Evolutionary conservation across 2,329 filamentous ascomycete genomes (phyloP).

Genomic region (Fusarium pininemorale): DNA sequence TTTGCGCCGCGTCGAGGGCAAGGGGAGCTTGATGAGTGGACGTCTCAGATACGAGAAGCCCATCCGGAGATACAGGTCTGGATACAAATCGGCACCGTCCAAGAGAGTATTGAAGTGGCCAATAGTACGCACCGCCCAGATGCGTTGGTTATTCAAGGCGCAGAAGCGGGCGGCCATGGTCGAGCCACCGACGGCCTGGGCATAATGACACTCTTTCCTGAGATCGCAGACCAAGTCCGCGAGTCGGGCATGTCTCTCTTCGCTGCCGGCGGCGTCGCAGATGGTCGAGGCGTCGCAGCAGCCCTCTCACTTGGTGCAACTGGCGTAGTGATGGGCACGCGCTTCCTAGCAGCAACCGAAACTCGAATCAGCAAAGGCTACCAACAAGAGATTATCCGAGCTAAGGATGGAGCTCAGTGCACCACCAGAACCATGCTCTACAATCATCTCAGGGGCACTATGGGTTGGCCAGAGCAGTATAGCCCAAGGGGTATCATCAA

Average conservation of each 20-base stretch:
- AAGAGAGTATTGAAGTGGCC: constrained; percentile 56
- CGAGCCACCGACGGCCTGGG: constrained; percentile 54
- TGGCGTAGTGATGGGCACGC: constrained; percentile 69
- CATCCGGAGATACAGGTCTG: constrained; percentile 57
- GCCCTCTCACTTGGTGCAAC: constrained; percentile 60
- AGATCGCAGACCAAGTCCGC: constrained; percentile 54
- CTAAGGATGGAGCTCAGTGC: constrained; percentile 49
- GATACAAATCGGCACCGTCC: constrained; percentile 61
- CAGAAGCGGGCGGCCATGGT: constrained; percentile 64
- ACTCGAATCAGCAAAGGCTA: constrained; percentile 53
- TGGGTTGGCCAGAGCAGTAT: constrained; percentile 53
- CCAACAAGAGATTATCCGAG: constrained; percentile 53
- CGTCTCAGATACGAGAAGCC: constrained; percentile 51
- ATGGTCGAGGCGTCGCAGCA: constrained; percentile 61
- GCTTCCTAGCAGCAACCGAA: constrained; percentile 63
- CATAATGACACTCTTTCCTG: constrained; percentile 59
- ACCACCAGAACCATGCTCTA: constrained; percentile 56
- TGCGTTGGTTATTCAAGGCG: constrained; percentile 61
- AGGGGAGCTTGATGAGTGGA: constrained; percentile 55
- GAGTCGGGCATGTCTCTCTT: constrained; percentile 53
- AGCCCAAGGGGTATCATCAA: constrained; percentile 54
- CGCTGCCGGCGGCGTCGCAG: constrained; percentile 62
- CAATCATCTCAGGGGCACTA: constrained; percentile 53
- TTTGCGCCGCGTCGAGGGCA: constrained; percentile 50
- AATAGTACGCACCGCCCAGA: constrained; percentile 52